Evolutionary conservation across 73 alveolate genomes (phyloP), one percentile per base, ranked within the genome.

Genomic region (Paramecium octaurelia): DNA sequence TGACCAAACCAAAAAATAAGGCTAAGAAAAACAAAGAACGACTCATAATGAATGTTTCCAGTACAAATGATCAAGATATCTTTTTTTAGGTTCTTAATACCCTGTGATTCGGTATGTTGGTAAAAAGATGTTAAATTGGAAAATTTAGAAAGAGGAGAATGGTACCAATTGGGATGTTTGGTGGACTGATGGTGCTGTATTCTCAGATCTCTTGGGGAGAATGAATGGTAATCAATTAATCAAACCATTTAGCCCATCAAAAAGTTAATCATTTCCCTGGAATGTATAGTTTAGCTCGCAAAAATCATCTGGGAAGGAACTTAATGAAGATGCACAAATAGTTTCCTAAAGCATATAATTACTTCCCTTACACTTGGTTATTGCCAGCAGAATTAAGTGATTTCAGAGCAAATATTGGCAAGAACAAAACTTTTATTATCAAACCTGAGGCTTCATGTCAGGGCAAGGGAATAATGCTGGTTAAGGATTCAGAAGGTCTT

Each of bases 201-300:
- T 77, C 23, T 86, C 95, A 2, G 95, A 92, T 46, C 58, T 60
- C 0, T 86, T 92, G 23, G 94, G 94, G 0, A 88, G 92, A 88
- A 96, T 96, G 98, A 58, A 93, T 76, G 93, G 92, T 40, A 80
- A 8, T 54, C 21, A 18, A 35, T 35, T 5, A 16, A 9, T 35
- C 46, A 80, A 40, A 21, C 14, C 2, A 14, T 10, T 42, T 44
- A 80, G 91, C 44, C n/a, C 90, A 95, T 60, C 93, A 96, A 83
- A 91, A 96, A 50, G 93, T 95, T 24, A 96, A 96, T 77, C 98
- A 96, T 64, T 95, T 96, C 71, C 98, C 98, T 40, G 98, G 98
- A 10, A 96, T 96, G 98, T 95, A 96, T 86, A 94, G 77, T 44
- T 70, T 96, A 20, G 97, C 98, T 31, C 93, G 97, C 75, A 96